Evolutionary conservation across 2,329 filamentous ascomycete species (phyloP).

Genomic region (Triangularia verruculosa): DNA sequence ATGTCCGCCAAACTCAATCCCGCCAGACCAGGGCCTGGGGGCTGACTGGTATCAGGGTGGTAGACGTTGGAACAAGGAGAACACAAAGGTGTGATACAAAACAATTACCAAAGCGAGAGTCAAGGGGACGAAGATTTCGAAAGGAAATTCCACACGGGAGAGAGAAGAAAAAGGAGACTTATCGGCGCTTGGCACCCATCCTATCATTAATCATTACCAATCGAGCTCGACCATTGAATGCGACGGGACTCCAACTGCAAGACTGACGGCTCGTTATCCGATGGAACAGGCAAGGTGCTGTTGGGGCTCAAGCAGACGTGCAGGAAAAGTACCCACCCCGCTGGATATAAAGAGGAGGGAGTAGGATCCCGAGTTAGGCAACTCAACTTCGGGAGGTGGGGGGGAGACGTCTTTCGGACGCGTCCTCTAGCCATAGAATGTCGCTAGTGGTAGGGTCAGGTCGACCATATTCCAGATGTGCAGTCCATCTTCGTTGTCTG

Average conservation of each 20-base stretch:
- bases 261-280: slow-evolving; percentile 15
- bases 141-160: background rate
- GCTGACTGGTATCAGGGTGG: background rate
- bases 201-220: slow-evolving; percentile 6
- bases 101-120: background rate
- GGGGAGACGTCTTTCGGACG: background rate
- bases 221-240: background rate
- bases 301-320: background rate
- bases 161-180: background rate
- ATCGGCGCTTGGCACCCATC: background rate
- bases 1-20: background rate
- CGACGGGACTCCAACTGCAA: background rate
- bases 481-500: background rate
- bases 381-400: background rate
- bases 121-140: background rate
- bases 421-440: background rate
- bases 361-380: background rate
- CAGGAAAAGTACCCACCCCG: slow-evolving; percentile 10
- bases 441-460: background rate
- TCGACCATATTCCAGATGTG: background rate
- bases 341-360: background rate
- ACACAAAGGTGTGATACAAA: background rate
- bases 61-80: background rate
- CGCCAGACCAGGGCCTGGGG: background rate
- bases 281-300: slow-evolving; percentile 8